A percentile compares a stretch with the other conserved stretches of the same genome.
Conservation (phyloP, 352 stramenopile species). For the Phytophthora europaea region DNA sequence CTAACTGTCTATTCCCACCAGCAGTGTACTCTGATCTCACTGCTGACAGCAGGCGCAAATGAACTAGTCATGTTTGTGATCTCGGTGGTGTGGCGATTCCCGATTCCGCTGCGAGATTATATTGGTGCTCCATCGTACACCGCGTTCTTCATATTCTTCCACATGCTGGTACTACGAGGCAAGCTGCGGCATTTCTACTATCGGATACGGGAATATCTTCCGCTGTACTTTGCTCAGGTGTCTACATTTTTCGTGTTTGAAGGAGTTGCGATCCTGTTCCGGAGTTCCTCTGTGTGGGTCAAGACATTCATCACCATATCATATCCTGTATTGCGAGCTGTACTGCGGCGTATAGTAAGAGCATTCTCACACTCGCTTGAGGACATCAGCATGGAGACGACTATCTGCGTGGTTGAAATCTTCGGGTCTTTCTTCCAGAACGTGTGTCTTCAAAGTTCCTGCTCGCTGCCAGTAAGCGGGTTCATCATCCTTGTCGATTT, state of each 20-base stretch:
- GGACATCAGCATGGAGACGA: conserved; percentile 47
- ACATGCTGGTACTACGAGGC: conserved; percentile 16
- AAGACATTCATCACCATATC: conserved; percentile 33
- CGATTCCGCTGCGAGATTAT: conserved; percentile 26
- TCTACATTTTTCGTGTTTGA: conserved; percentile 31
- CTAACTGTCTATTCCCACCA: conserved; percentile 19
- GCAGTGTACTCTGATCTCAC: conserved; percentile 11
- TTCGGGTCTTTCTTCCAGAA: conserved; percentile 39
- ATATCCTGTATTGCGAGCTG: conserved; percentile 24
- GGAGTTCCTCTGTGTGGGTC: conserved; percentile 7
- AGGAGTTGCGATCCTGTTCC: conserved; percentile 31
- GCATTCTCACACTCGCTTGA: conserved; percentile 30
- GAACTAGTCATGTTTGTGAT: conserved; percentile 21
- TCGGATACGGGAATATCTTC: conserved; percentile 10
- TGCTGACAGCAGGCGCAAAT: conserved; percentile 8
- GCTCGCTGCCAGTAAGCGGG: conserved; percentile 11
- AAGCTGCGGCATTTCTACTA: conserved; percentile 5
- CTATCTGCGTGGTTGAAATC: conserved; percentile 46
- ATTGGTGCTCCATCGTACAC: conserved; percentile 20
- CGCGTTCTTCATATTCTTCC: conserved; percentile 8
- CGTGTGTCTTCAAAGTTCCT: conserved; percentile 34
- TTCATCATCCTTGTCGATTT: conserved; percentile 38
- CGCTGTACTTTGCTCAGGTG: conserved; percentile 15
- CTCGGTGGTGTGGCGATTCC: conserved; percentile 1
- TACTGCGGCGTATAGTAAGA: conserved; percentile 35